Percentiles rank a stretch among this genome's conserved stretches.
These are phyloP conservation scores for Citrus reticulata DNA, from an alignment of 345 rosid species.

Conservation along the genomic window DNA sequence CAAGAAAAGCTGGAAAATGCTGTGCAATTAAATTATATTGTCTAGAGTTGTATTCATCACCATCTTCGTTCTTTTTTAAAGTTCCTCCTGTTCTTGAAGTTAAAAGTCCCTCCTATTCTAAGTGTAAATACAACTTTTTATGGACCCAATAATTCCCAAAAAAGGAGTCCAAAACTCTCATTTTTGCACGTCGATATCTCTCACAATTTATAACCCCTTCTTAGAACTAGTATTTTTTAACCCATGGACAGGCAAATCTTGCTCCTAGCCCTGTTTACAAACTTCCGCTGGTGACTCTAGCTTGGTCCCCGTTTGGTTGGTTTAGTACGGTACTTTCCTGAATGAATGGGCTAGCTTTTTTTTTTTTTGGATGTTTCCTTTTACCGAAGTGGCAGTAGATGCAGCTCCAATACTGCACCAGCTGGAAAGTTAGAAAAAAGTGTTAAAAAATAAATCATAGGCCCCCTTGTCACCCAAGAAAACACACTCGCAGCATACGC, in stretches of 20 bases:
- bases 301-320: background rate
- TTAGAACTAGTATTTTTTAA: no score
- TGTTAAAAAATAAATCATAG: background rate
- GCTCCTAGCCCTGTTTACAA: no score
- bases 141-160: background rate
- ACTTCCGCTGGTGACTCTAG: background rate
- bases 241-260: background rate
- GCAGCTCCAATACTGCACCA: background rate
- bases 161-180: background rate
- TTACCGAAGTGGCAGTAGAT: background rate
- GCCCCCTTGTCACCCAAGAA: background rate
- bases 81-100: no score
- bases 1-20: constrained; percentile 10
- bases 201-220: background rate
- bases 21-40: constrained; percentile 5
- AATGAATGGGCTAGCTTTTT: background rate
- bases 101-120: no score
- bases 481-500: background rate
- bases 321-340: background rate
- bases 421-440: background rate
- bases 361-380: background rate
- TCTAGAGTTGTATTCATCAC: background rate
- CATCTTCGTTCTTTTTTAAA: no score
- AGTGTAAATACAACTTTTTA: no score
- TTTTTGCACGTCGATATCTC: background rate